phyloP scores from a whole-genome alignment of 73 alveolate species.

The Breviolum minutum region DNA sequence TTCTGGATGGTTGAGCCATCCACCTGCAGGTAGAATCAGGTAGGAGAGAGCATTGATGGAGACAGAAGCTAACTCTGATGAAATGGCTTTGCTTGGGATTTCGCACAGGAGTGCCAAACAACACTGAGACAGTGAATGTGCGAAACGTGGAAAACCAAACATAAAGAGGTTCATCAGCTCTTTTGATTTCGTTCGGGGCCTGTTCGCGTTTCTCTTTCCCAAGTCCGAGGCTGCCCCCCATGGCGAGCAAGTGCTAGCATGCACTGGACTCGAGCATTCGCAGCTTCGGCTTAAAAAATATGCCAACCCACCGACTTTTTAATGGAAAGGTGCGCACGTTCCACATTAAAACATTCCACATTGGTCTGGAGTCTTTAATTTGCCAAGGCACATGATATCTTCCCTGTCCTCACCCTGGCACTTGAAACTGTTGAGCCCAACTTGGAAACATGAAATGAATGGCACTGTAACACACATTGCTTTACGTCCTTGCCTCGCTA shows the following conservation, averaged over 20 bases:
- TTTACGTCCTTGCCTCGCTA: constrained; percentile 29
- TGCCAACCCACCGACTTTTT: no score
- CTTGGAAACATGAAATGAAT: neutral
- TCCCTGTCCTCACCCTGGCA: constrained; percentile 65
- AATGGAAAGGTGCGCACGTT: no score
- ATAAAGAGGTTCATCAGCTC: no score
- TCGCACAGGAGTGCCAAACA: no score
- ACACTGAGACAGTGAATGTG: no score
- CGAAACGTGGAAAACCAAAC: no score
- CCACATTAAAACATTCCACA: no score
- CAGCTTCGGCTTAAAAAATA: no score
- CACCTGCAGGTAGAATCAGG: neutral
- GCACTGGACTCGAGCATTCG: neutral
- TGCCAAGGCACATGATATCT: constrained; percentile 11
- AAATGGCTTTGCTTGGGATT: no score
- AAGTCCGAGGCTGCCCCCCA: constrained; percentile 40
- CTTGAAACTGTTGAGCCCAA: neutral
- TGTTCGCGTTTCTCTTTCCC: constrained; percentile 4
- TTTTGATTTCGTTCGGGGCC: neutral
- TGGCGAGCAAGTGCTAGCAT: neutral
- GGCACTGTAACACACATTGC: neutral
- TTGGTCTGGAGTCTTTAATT: no score
- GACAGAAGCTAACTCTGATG: no score
- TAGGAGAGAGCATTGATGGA: no score
- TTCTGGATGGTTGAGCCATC: constrained; percentile 59